Percentiles rank a stretch among this genome's conserved stretches.
Evolutionary conservation across 2,329 filamentous ascomycete genomes (phyloP).

Genomic region (Fusarium goolgardi): DNA sequence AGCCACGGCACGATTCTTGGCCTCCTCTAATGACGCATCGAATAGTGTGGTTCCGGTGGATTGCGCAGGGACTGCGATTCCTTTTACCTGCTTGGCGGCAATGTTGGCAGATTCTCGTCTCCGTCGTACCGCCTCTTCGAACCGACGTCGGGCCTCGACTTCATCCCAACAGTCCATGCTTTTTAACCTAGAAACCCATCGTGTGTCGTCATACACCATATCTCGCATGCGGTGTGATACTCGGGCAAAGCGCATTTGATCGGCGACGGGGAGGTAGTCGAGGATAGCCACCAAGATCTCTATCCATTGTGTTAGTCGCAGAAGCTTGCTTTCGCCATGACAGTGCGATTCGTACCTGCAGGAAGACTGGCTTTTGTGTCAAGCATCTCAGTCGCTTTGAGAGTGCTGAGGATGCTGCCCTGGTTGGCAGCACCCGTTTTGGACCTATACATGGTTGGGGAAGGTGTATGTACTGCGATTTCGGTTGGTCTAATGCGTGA

Average conservation of each 20-base stretch:
- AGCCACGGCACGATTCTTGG: constrained; percentile 57
- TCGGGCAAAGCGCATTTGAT: constrained; percentile 86
- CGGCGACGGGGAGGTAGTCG: constrained; percentile 86
- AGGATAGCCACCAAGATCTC: constrained; percentile 91
- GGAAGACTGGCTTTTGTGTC: constrained; percentile 82
- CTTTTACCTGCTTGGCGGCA: constrained; percentile 35
- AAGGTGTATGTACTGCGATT: constrained; percentile 15
- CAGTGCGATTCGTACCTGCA: constrained; percentile 68
- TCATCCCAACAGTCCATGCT: constrained; percentile 96
- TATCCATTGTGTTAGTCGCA: constrained; percentile 49
- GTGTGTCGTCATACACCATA: constrained; percentile 98
- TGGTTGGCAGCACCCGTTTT: constrained; percentile 55
- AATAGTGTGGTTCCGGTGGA: constrained; percentile 70
- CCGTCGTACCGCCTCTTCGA: constrained; percentile 76
- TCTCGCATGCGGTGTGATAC: constrained; percentile 89
- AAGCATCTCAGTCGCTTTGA: constrained; percentile 84
- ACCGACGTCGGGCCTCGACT: constrained; percentile 80
- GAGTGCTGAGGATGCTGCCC: constrained; percentile 75
- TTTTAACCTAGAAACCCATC: constrained; percentile 89
- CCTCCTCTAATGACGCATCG: constrained; percentile 76
- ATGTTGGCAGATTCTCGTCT: constrained; percentile 65
- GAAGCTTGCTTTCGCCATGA: neutral
- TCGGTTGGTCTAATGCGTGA: neutral
- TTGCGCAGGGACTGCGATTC: constrained; percentile 20
- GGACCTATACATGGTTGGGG: constrained; percentile 56